A percentile compares a stretch with the other conserved stretches of the same genome.
Conservation (phyloP, 306 rosid genomes). For the Acacia acuminata region DNA sequence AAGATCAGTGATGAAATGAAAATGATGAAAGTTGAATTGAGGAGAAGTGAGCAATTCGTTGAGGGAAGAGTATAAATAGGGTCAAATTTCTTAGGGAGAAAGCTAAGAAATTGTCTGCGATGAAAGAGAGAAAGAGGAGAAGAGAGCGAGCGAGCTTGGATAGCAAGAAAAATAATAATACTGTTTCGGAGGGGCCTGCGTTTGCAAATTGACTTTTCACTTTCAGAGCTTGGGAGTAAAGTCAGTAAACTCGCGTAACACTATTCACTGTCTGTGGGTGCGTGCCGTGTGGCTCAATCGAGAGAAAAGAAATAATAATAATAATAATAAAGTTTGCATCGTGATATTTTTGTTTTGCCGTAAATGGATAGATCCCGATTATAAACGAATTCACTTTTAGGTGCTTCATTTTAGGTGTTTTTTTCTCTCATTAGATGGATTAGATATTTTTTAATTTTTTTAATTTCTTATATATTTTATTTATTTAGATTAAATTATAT, state of each 20-base stretch:
- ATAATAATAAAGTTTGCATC: too few relatives aligned
- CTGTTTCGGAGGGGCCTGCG: neutral
- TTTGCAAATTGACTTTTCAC: neutral
- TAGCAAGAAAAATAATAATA: constrained; percentile 8
- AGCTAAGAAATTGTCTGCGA: neutral
- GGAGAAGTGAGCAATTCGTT: neutral
- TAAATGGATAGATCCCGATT: too few relatives aligned
- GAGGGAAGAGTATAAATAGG: neutral
- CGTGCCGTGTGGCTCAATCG: neutral
- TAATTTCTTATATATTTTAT: too few relatives aligned
- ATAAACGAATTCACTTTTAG: too few relatives aligned
- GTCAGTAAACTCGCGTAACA: neutral
- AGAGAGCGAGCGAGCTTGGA: neutral
- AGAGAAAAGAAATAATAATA: too few relatives aligned
- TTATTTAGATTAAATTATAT: too few relatives aligned
- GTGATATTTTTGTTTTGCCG: too few relatives aligned
- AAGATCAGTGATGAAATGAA: neutral
- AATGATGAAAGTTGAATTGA: constrained; percentile 1
- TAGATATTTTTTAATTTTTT: too few relatives aligned
- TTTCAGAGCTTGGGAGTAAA: neutral
- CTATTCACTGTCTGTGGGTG: neutral
- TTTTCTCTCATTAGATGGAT: too few relatives aligned
- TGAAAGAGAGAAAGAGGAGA: neutral
- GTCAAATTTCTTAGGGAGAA: constrained; percentile 12
- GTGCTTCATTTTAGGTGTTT: too few relatives aligned